These are phyloP conservation scores for Penicillium arizonense DNA, from an alignment of 495 filamentous ascomycete genomes.

Conservation along the genomic window DNA sequence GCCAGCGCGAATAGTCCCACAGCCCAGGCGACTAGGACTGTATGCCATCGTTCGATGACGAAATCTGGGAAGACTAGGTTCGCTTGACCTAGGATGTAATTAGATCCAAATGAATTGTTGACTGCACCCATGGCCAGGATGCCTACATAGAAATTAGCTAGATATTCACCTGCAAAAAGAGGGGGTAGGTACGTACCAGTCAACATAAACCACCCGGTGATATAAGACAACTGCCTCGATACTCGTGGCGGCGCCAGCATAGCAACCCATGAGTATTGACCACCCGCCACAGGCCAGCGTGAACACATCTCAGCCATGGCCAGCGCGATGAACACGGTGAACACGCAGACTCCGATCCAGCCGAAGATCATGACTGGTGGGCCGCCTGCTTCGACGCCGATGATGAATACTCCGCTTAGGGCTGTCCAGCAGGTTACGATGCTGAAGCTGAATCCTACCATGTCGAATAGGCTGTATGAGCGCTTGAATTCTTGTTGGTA, in stretches of 20 bases:
- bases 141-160: neutral
- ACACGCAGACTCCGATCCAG: slow-evolving; percentile 42
- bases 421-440: slow-evolving; percentile 50
- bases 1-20: slow-evolving; percentile 33
- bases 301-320: slow-evolving; percentile 50
- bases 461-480: slow-evolving; percentile 47
- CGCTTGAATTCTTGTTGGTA: slow-evolving; percentile 52
- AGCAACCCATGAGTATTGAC: slow-evolving; percentile 47
- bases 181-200: slow-evolving; percentile 16
- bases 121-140: slow-evolving; percentile 48
- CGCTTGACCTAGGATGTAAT: slow-evolving; percentile 51
- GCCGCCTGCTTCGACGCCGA: slow-evolving; percentile 44
- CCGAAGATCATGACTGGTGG: slow-evolving; percentile 49
- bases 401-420: slow-evolving; percentile 43
- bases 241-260: slow-evolving; percentile 42
- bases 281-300: slow-evolving; percentile 39
- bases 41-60: slow-evolving; percentile 53
- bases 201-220: slow-evolving; percentile 41
- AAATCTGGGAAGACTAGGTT: slow-evolving; percentile 46
- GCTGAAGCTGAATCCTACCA: slow-evolving; percentile 49
- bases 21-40: slow-evolving; percentile 46
- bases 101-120: slow-evolving; percentile 51
- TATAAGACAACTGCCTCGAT: slow-evolving; percentile 31
- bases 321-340: slow-evolving; percentile 42
- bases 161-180: too few relatives aligned